A percentile compares a stretch with the other conserved stretches of the same genome.
Evolutionary conservation across 2,329 filamentous ascomycete species (phyloP).

Genomic region (Hymenoscyphus fructigenus): DNA sequence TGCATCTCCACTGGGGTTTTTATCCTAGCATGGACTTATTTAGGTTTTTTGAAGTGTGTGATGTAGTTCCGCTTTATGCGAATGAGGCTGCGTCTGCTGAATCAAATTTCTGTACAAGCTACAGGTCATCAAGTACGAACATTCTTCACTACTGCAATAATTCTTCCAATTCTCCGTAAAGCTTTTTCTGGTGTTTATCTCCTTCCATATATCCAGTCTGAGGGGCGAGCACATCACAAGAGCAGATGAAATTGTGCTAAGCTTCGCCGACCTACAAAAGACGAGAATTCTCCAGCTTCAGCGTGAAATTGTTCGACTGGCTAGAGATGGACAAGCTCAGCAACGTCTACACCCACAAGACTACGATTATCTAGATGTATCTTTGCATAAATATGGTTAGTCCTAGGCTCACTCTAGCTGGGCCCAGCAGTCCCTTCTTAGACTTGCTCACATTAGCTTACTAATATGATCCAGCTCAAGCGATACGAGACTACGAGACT

Average conservation of each 20-base stretch:
- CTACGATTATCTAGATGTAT: not conserved
- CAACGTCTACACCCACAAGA: not conserved
- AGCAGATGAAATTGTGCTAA: not conserved
- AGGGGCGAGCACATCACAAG: not conserved
- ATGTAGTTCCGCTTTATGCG: no score
- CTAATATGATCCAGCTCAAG: not conserved
- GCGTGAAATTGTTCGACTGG: not conserved
- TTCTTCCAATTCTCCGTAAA: no score
- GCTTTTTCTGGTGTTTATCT: no score
- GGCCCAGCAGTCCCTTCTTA: no score
- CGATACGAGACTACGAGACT: not conserved
- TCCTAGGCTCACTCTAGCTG: not conserved
- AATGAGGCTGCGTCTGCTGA: no score
- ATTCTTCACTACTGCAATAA: no score
- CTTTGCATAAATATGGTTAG: not conserved
- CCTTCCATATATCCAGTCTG: no score
- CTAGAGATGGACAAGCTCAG: not conserved
- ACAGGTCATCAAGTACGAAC: no score
- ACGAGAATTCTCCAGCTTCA: not conserved
- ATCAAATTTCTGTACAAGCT: no score
- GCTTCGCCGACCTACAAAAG: not conserved
- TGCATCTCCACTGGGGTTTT: no score
- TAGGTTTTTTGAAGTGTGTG: no score
- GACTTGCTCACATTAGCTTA: not conserved
- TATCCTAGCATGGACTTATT: no score